These are phyloP conservation scores for Leccinum subtestaceum DNA, from an alignment of 768 basidiomycete genomes.

Conservation along the genomic window DNA sequence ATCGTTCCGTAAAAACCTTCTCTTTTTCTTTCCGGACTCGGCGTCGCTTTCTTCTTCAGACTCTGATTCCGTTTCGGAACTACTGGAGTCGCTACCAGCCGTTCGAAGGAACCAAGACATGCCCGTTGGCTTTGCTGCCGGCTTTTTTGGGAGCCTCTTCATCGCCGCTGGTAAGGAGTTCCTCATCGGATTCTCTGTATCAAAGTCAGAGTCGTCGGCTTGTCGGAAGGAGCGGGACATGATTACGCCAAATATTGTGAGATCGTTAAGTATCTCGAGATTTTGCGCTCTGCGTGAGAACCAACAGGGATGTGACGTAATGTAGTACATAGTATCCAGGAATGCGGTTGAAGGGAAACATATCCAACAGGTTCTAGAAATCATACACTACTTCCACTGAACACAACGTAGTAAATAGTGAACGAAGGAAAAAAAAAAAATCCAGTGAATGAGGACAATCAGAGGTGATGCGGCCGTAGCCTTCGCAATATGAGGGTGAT, in stretches of 20 bases:
- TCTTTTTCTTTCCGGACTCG: conserved; percentile 39
- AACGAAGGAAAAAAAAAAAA: conserved; percentile 54
- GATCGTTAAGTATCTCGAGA: conserved; percentile 27
- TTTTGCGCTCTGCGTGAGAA: conserved; percentile 22
- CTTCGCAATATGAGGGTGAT: conserved; percentile 4
- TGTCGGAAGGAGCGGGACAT: conserved; percentile 92
- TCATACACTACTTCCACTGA: conserved; percentile 19
- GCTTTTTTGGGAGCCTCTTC: conserved; percentile 49
- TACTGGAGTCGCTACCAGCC: conserved; percentile 54
- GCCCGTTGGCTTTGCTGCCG: conserved; percentile 27
- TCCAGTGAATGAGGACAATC: conserved; percentile 86
- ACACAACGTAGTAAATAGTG: conserved; percentile 7
- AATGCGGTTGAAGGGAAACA: conserved; percentile 5
- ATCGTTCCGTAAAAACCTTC: conserved; percentile 42
- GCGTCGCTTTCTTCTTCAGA: conserved; percentile 57
- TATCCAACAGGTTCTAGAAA: conserved; percentile 12
- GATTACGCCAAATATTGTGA: conserved; percentile 9
- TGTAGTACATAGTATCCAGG: no score
- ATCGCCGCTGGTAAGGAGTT: conserved; percentile 68
- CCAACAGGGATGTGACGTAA: conserved; percentile 16
- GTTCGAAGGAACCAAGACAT: conserved; percentile 80
- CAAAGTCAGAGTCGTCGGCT: conserved; percentile 78
- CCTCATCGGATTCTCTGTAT: conserved; percentile 72
- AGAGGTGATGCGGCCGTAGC: conserved; percentile 20
- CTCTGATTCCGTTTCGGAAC: conserved; percentile 53